Evolutionary conservation across 768 basidiomycete species (phyloP), one percentile per base, ranked within the genome.

Genomic region (Russula griseocarnosa): DNA sequence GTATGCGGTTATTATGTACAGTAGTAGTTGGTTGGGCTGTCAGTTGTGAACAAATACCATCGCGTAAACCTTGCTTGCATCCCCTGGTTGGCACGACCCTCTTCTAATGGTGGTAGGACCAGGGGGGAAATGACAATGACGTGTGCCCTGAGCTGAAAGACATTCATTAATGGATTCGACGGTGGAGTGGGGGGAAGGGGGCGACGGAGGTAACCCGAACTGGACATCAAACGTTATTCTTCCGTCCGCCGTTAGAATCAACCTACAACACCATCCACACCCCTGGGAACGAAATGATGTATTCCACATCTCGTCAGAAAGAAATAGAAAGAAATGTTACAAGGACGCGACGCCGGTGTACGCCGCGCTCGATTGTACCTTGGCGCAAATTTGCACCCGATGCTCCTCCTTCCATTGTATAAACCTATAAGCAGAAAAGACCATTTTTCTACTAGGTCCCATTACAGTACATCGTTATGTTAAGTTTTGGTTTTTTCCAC

Each of bases 211-310:
- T 53, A 34, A 18, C 51, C 51, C 16, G 28, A 60, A 52, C 38
- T 16, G 59, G 59, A 52, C 42, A 50, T 26, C 46, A 34, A 58
- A 47, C 26, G 49, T 40, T 59, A 59, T 40, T 40, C 36, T 6
- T 40, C 38, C 38, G 38, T 18, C 38, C 16, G 38, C 38, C 16
- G 38, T 18, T 40, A 40, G 38, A 13, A 18, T 40, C 38, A 40
- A 18, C 16, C 38, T 40, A 40, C 38, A 40, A 40, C 38, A 40
- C n/a, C n/a, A n/a, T n/a, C n/a, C n/a, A n/a, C n/a, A n/a, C 38
- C 38, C n/a, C 49, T 50, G 58, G 47, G 36, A 34, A 34, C 5
- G 46, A 58, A 14, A 5, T 8, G 18, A 55, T 22, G 9, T 9
- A 22, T 24, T n/a, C 11, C 22, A 16, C 1, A 30, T 8, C 18